A percentile compares a stretch with the other conserved stretches of the same genome.
phyloP scores from a whole-genome alignment of 148 eudicot species.

The Tetragonia tetragonoides region DNA sequence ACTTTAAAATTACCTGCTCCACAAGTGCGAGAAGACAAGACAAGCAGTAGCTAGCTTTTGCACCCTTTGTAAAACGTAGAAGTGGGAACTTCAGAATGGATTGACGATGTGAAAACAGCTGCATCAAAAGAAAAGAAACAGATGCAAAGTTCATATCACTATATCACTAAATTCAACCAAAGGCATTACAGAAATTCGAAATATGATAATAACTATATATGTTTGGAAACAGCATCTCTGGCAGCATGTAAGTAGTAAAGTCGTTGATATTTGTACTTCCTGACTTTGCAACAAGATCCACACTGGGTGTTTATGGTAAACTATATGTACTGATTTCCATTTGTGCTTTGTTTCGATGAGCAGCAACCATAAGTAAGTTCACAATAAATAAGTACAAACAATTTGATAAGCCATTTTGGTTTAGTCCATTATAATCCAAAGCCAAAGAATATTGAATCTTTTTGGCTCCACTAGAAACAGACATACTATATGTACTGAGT shows the following conservation, averaged over 20 bases:
- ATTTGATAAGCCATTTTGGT: too few species aligned
- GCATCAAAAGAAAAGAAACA: slow-evolving; percentile 20
- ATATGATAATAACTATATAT: not conserved
- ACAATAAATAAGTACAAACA: too few species aligned
- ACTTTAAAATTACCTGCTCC: slow-evolving; percentile 66
- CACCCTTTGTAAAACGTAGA: slow-evolving; percentile 49
- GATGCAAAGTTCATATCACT: not conserved
- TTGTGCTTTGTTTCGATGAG: too few species aligned
- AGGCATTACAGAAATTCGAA: not conserved
- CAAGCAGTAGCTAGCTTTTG: slow-evolving; percentile 75
- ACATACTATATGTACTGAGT: not conserved
- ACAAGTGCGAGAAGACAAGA: slow-evolving; percentile 86
- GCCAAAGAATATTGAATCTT: too few species aligned
- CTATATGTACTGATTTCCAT: too few species aligned
- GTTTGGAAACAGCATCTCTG: not conserved
- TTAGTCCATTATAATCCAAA: too few species aligned
- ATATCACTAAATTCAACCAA: not conserved
- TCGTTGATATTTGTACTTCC: too few species aligned
- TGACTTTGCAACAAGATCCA: too few species aligned
- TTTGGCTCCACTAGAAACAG: too few species aligned
- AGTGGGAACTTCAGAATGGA: slow-evolving; percentile 65
- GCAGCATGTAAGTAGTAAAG: too few species aligned
- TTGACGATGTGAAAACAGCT: slow-evolving; percentile 67
- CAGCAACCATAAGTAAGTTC: too few species aligned
- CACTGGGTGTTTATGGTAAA: too few species aligned